phyloP scores from a whole-genome alignment of 257 asterid species.

The Rhazya stricta region DNA sequence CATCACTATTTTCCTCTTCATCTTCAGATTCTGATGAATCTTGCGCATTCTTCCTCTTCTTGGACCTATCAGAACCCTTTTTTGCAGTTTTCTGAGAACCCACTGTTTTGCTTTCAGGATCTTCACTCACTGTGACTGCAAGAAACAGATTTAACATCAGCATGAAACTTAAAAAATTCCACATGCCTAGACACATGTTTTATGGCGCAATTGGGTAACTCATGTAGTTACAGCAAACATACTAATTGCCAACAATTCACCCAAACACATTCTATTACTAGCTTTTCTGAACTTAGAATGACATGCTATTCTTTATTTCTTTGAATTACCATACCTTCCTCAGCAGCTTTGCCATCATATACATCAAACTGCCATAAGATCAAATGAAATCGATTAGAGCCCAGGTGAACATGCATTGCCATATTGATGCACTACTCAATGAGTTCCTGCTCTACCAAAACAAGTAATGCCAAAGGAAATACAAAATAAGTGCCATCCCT shows the following conservation, averaged over 20 bases:
- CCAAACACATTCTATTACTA: neutral
- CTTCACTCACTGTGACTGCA: slow-evolving; percentile 37
- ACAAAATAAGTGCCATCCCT: neutral
- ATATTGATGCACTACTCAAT: neutral
- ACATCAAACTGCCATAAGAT: slow-evolving; percentile 67
- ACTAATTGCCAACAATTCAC: neutral
- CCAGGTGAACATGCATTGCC: neutral
- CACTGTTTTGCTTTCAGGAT: slow-evolving; percentile 27
- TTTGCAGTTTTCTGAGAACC: slow-evolving; percentile 35
- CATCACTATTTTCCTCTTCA: slow-evolving; percentile 37
- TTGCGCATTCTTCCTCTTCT: slow-evolving; percentile 63
- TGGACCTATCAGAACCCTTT: slow-evolving; percentile 38
- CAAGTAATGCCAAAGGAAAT: neutral
- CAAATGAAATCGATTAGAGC: slow-evolving; percentile 27
- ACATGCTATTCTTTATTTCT: neutral
- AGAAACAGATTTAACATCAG: slow-evolving; percentile 17
- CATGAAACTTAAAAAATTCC: neutral
- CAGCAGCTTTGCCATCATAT: slow-evolving; percentile 71
- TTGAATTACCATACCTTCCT: slow-evolving; percentile 50
- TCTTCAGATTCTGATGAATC: slow-evolving; percentile 54
- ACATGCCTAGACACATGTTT: neutral
- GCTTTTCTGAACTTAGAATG: neutral
- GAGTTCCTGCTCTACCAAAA: neutral
- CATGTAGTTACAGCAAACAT: neutral
- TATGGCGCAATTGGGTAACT: neutral